Percentiles rank a stretch among this genome's conserved stretches.
Evolutionary conservation across 2,329 filamentous ascomycete genomes (phyloP).

Genomic region (Epichloe aotearoae): DNA sequence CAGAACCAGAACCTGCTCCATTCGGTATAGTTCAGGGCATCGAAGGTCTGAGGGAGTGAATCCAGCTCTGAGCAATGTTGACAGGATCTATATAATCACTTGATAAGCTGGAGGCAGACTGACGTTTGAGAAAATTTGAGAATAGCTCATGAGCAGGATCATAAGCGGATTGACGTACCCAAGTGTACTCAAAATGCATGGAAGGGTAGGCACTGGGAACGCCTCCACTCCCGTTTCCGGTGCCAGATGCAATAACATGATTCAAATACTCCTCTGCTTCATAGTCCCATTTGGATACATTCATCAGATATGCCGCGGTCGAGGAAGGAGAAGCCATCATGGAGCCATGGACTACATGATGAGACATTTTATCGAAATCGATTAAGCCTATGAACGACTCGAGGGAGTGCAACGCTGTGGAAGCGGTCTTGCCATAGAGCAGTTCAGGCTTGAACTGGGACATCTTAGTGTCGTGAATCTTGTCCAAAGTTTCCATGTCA

Average conservation of each 20-base stretch:
- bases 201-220: slow-evolving; percentile 8
- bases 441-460: not conserved
- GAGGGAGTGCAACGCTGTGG: slow-evolving; percentile 6
- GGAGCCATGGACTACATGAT: slow-evolving; percentile 7
- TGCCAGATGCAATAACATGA: slow-evolving; percentile 1
- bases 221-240: slow-evolving; percentile 1
- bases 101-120: too few relatives aligned
- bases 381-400: slow-evolving; percentile 9
- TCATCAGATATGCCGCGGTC: slow-evolving; percentile 11
- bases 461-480: not conserved
- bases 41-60: not conserved
- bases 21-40: too few relatives aligned
- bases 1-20: too few relatives aligned
- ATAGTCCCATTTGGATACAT: slow-evolving; percentile 7
- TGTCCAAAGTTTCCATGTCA: not conserved
- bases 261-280: slow-evolving; percentile 9
- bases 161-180: not conserved
- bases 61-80: slow-evolving; percentile 3
- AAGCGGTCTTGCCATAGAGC: not conserved
- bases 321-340: slow-evolving; percentile 11
- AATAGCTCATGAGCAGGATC: not conserved
- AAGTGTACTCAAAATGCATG: slow-evolving; percentile 4
- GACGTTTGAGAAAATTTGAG: not conserved
- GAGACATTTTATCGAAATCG: slow-evolving; percentile 8
- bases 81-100: not conserved